Base-by-base conservation (phyloP, 371 early-diverging fungal species). In the Saksenaea vasiformis region DNA sequence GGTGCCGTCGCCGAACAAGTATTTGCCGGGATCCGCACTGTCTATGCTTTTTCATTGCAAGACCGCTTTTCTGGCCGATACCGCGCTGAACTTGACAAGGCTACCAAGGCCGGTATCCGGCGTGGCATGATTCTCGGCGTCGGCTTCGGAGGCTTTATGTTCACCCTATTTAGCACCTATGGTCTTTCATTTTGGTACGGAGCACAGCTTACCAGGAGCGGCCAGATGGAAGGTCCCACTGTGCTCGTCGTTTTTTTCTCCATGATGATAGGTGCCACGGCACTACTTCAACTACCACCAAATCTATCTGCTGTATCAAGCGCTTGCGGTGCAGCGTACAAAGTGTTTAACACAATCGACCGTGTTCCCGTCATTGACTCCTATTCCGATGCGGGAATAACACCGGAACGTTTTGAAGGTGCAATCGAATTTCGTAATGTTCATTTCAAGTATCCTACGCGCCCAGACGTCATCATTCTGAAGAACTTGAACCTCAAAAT, bases 171-270 rank as follows among this genome's bases (percentile, higher is more conserved):
- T 60, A 62, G 76, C 37, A 84, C 87, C 14, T 91, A 91, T 53
- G 83, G 90, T 13, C 82, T 93, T 4, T 88, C 90, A 5, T 94
- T 94, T 82, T 93, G 89, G 88, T 93, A 90, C 60, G 94, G 94
- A 58, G 66, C 85, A 19, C 74, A 70, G 41, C 77, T 90, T 27
- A 83, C 87, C 47, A 68, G 76, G 36, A 62, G 82, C 2, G 76
- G 72, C 14, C 41, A 72, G 5, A 78, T 88, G 77, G 27, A 19
- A 4, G 84, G 86, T 58, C 78, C 74, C 1, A 61, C 70, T 22
- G 85, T 91, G 19, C 54, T 91, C 14, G 79, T 73, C 57, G 91
- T 90, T 61, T 89, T 93, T 70, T 84, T 89, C 60, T 73, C 88
- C 43, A 78, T 88, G 69, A 76, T 90, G 5, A 83, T 89, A 9